phyloP scores from a whole-genome alignment of 1,139 yeast species.

The Zygotorulaspora mrakii region DNA sequence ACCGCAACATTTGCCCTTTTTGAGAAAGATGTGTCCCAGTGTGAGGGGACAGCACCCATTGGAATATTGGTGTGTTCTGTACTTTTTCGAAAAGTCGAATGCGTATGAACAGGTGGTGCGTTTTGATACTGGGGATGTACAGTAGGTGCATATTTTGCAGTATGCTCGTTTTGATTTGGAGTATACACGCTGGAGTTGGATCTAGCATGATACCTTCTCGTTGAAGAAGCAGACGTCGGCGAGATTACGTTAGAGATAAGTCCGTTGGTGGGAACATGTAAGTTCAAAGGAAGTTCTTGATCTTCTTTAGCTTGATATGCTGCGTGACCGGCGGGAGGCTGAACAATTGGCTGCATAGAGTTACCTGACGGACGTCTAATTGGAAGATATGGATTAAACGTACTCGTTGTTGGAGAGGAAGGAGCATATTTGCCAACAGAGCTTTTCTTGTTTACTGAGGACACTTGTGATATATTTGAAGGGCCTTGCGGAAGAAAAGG shows the following conservation, averaged over 20 bases:
- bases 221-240: slow-evolving; percentile 8
- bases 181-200: slow-evolving; percentile 35
- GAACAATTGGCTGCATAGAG: slow-evolving; percentile 1
- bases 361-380: background rate
- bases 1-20: slow-evolving; percentile 10
- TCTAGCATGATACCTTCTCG: slow-evolving; percentile 28
- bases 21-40: slow-evolving; percentile 10
- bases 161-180: slow-evolving; percentile 31
- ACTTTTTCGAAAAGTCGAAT: slow-evolving; percentile 8
- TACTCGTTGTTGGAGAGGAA: slow-evolving; percentile 5
- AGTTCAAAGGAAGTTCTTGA: slow-evolving; percentile 1
- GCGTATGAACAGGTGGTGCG: slow-evolving; percentile 23
- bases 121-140: slow-evolving; percentile 37
- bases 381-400: slow-evolving; percentile 3
- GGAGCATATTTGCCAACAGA: slow-evolving; percentile 12
- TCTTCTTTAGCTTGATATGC: background rate
- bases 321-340: slow-evolving; percentile 1
- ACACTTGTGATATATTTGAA: slow-evolving; percentile 3
- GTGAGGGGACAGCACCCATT: slow-evolving; percentile 4
- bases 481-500: slow-evolving; percentile 1
- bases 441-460: slow-evolving; percentile 3
- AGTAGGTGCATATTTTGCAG: slow-evolving; percentile 41
- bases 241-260: slow-evolving; percentile 5
- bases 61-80: slow-evolving; percentile 1
- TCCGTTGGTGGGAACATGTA: slow-evolving; percentile 7